Conservation (phyloP, 2,329 filamentous ascomycete species). For the Paraphaeosphaeria minitans region DNA sequence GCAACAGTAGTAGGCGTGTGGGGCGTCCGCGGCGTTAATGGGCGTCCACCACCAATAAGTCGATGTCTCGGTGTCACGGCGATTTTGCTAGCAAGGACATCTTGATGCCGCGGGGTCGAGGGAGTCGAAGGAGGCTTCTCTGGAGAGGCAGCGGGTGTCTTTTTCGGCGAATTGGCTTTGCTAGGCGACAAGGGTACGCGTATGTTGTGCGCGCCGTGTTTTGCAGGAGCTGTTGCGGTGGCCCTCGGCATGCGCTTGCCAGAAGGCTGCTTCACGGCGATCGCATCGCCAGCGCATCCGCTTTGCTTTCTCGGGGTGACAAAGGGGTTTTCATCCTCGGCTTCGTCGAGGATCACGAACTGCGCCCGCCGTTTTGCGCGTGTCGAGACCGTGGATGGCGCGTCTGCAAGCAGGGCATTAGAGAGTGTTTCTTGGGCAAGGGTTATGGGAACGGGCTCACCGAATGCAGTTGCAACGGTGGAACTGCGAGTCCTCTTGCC, state of each 20-base stretch:
- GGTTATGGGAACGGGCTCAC: conserved; percentile 27
- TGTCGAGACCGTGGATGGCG: conserved; percentile 32
- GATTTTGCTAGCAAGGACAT: conserved; percentile 72
- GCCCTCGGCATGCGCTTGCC: conserved; percentile 40
- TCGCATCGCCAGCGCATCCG: conserved; percentile 47
- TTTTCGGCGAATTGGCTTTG: conserved; percentile 55
- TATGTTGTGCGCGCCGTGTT: conserved; percentile 52
- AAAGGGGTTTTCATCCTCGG: conserved; percentile 71
- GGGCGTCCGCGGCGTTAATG: conserved; percentile 78
- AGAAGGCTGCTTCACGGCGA: conserved; percentile 50
- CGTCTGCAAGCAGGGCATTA: conserved; percentile 32
- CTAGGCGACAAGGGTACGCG: conserved; percentile 52
- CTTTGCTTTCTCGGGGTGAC: conserved; percentile 44
- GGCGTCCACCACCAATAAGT: conserved; percentile 75
- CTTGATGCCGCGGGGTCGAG: conserved; percentile 76
- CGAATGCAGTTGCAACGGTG: conserved; percentile 27
- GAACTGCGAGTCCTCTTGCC: conserved; percentile 48
- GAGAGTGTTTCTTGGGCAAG: conserved; percentile 25
- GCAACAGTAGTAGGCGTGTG: conserved; percentile 67
- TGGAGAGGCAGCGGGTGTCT: conserved; percentile 57
- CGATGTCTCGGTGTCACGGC: conserved; percentile 83
- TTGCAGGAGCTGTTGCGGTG: conserved; percentile 50
- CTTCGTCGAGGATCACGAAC: conserved; percentile 59
- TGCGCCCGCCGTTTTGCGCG: conserved; percentile 52
- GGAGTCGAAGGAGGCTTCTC: conserved; percentile 58